phyloP scores from a whole-genome alignment of 2,329 filamentous ascomycete genomes.

The Claviceps sp. region DNA sequence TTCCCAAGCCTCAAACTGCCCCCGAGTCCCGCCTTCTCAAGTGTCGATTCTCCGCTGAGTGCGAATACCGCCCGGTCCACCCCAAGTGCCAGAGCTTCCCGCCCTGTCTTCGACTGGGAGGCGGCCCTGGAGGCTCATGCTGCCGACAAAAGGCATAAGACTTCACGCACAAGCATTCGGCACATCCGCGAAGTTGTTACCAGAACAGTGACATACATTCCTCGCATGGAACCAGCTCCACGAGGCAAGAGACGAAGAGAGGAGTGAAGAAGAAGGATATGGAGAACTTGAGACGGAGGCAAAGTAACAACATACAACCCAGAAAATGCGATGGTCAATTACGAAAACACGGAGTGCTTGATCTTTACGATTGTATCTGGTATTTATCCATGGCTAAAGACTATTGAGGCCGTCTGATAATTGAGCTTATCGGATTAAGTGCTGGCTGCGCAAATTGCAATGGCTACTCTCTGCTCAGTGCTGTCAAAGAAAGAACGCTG shows the following conservation, averaged over 20 bases:
- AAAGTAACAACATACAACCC: not conserved
- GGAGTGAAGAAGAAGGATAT: constrained; percentile 19
- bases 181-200: constrained; percentile 83
- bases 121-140: constrained; percentile 54
- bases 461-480: not conserved
- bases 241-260: constrained; percentile 83
- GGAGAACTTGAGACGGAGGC: not conserved
- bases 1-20: constrained; percentile 63
- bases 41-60: constrained; percentile 56
- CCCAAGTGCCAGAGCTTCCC: constrained; percentile 51
- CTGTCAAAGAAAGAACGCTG: not conserved
- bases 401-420: not conserved
- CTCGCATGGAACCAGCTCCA: constrained; percentile 73
- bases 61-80: constrained; percentile 51
- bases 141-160: constrained; percentile 45
- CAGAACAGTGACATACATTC: constrained; percentile 85
- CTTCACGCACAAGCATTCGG: constrained; percentile 47
- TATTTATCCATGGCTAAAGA: not conserved
- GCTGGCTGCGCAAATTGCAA: not conserved
- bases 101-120: constrained; percentile 71
- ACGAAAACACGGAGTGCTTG: constrained; percentile 1
- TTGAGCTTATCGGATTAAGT: not conserved
- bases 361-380: constrained; percentile 5
- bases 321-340: not conserved
- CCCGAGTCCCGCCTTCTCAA: constrained; percentile 57